A percentile compares a stretch with the other conserved stretches of the same genome.
Conservation (phyloP, 2,329 filamentous ascomycete species). For the Talaromyces verruculosus region DNA sequence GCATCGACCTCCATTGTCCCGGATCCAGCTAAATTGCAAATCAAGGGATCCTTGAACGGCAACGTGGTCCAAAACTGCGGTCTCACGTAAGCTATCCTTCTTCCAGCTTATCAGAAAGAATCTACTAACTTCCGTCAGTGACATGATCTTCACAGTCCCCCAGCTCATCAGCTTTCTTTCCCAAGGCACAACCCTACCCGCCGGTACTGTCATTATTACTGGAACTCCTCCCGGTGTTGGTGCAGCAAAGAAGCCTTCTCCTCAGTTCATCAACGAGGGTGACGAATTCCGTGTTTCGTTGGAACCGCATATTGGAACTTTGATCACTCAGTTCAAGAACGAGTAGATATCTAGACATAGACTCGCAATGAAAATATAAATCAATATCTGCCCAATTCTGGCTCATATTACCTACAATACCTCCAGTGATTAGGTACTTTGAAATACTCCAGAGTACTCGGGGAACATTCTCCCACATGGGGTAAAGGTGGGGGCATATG, state of each 20-base stretch:
- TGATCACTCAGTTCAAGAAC: conserved; percentile 48
- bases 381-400: neutral
- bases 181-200: conserved; percentile 44
- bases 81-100: conserved; percentile 37
- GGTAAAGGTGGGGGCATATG: neutral
- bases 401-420: neutral
- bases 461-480: neutral
- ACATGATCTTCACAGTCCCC: conserved; percentile 56
- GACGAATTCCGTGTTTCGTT: conserved; percentile 53
- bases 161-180: conserved; percentile 44
- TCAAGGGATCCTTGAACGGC: conserved; percentile 49
- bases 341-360: conserved; percentile 3
- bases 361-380: neutral
- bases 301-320: conserved; percentile 50
- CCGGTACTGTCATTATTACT: conserved; percentile 47
- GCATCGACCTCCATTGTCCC: conserved; percentile 43
- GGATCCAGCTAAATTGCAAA: conserved; percentile 35
- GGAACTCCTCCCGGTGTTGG: conserved; percentile 48
- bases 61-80: conserved; percentile 53
- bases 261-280: conserved; percentile 47
- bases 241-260: conserved; percentile 39
- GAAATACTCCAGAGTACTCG: neutral
- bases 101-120: neutral
- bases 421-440: neutral
- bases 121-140: conserved; percentile 35